phyloP scores from a whole-genome alignment of 768 basidiomycete species.

The Boletus sp. region DNA sequence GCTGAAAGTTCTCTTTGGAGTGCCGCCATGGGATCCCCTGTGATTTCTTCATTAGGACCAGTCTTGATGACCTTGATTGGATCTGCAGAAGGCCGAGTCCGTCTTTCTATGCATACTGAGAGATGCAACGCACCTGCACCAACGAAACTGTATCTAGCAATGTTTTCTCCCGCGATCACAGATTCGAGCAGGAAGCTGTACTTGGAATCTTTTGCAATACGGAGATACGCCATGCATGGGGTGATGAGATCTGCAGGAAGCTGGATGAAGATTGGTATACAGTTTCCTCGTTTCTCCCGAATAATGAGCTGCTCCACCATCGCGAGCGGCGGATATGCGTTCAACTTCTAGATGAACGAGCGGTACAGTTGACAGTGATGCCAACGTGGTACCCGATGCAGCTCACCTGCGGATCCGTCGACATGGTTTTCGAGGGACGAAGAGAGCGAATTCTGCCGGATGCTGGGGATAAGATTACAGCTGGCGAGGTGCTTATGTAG shows the following conservation, averaged over 20 bases:
- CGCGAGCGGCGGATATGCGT: slow-evolving; percentile 68
- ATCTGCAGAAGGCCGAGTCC: slow-evolving; percentile 46
- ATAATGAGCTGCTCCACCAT: slow-evolving; percentile 74
- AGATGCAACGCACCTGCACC: slow-evolving; percentile 70
- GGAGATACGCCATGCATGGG: slow-evolving; percentile 94
- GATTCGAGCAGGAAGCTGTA: slow-evolving; percentile 96
- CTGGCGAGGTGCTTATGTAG: slow-evolving; percentile 5
- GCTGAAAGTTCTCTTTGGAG: slow-evolving; percentile 83
- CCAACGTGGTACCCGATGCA: neutral
- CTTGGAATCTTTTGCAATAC: slow-evolving; percentile 86
- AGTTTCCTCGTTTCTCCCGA: slow-evolving; percentile 83
- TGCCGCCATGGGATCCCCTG: slow-evolving; percentile 82
- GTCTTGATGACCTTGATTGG: slow-evolving; percentile 90
- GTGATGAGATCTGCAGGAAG: slow-evolving; percentile 95
- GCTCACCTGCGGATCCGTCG: slow-evolving; percentile 53
- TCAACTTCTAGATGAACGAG: slow-evolving; percentile 52
- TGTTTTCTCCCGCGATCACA: slow-evolving; percentile 83
- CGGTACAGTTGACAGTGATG: slow-evolving; percentile 55
- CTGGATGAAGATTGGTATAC: slow-evolving; percentile 88
- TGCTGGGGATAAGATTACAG: neutral
- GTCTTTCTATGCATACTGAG: neutral
- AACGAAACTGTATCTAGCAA: slow-evolving; percentile 94
- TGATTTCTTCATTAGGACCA: slow-evolving; percentile 76
- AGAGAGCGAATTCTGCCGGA: neutral
- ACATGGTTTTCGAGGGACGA: neutral